Conservation (phyloP, 2,329 filamentous ascomycete genomes). For the Penicillium sp. region DNA sequence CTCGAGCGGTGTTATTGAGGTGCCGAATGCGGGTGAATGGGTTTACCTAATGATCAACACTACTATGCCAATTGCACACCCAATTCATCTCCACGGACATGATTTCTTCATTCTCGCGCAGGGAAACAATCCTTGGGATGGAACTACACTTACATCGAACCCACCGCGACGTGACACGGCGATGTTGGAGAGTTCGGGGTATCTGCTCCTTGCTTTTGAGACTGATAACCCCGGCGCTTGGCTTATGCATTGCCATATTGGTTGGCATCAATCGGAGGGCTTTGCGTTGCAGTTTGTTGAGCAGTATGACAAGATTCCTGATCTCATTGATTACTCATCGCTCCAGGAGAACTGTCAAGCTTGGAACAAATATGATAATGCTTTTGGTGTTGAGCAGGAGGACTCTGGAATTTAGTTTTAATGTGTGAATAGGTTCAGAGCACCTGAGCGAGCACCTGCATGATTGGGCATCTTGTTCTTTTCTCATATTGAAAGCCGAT, state of each 20-base stretch:
- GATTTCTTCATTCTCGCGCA: slow-evolving; percentile 6
- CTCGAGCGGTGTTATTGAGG: neutral
- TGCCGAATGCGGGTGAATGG: slow-evolving; percentile 1
- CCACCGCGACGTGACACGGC: slow-evolving; percentile 8
- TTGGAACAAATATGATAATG: too few species aligned
- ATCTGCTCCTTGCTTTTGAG: slow-evolving; percentile 2
- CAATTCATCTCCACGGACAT: slow-evolving; percentile 11
- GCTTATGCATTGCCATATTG: slow-evolving; percentile 15
- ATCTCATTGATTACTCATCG: too few species aligned
- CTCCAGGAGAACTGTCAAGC: too few species aligned
- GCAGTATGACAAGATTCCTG: too few species aligned
- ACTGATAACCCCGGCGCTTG: slow-evolving; percentile 15
- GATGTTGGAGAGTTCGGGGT: neutral
- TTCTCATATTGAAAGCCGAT: too few species aligned
- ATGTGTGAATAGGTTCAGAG: too few species aligned
- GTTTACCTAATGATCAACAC: slow-evolving; percentile 7
- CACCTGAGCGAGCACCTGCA: too few species aligned
- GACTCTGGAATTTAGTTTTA: too few species aligned
- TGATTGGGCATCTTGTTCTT: too few species aligned
- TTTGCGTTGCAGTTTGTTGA: slow-evolving; percentile 12
- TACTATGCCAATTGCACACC: slow-evolving; percentile 2
- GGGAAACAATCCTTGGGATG: neutral
- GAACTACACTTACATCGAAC: neutral
- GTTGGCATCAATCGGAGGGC: slow-evolving; percentile 12
- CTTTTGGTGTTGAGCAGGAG: too few species aligned